phyloP scores from a whole-genome alignment of 2,329 filamentous ascomycete species.

The Trichoderma atroviride region DNA sequence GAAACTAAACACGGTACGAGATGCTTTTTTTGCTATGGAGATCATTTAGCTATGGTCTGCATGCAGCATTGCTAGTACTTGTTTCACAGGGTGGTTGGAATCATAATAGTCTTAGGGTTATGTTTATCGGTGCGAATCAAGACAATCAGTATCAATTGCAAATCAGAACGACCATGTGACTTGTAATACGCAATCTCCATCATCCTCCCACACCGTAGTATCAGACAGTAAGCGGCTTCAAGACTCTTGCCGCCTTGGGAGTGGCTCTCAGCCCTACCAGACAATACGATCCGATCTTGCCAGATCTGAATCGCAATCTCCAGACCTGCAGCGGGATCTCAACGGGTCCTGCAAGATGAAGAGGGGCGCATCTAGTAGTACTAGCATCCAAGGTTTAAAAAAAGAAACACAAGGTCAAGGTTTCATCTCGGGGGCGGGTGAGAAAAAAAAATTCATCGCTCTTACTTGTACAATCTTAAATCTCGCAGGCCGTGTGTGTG shows the following conservation, averaged over 20 bases:
- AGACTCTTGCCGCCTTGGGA: not conserved
- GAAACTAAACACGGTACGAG: not conserved
- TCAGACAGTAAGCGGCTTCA: not conserved
- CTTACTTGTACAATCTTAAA: not conserved
- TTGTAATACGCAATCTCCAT: not conserved
- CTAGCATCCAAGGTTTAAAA: not conserved
- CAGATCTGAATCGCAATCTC: constrained; percentile 8
- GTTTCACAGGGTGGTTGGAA: not conserved
- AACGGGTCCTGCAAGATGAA: not conserved
- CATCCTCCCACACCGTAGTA: not conserved
- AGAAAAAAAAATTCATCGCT: not conserved
- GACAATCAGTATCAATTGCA: not conserved
- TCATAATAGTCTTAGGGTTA: not conserved
- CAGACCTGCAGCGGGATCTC: constrained; percentile 17
- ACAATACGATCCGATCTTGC: not conserved
- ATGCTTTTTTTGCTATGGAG: not conserved
- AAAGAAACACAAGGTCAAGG: not conserved
- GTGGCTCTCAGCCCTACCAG: constrained; percentile 21
- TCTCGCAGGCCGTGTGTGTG: not conserved
- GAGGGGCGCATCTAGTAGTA: not conserved
- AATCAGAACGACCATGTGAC: not conserved
- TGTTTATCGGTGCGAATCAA: constrained; percentile 14
- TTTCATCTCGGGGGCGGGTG: not conserved
- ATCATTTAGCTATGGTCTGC: not conserved
- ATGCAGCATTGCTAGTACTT: not conserved